phyloP scores from a whole-genome alignment of 2,329 filamentous ascomycete species.

The Coniochaeta sp. region DNA sequence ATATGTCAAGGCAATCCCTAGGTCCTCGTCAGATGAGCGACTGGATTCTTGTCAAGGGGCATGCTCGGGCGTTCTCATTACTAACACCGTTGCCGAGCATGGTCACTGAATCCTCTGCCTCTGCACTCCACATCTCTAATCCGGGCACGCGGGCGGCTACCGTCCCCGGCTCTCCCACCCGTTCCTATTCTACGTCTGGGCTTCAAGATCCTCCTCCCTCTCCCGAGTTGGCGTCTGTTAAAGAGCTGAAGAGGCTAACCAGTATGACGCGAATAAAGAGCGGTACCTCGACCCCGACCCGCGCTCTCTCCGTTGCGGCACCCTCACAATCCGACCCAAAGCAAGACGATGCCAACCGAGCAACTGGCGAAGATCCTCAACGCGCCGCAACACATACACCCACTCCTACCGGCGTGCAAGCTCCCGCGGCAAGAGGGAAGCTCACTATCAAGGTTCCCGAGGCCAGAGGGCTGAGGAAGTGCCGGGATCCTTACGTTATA shows the following conservation, averaged over 20 bases:
- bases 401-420: conserved; percentile 48
- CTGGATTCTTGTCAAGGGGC: conserved; percentile 34
- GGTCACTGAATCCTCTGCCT: conserved; percentile 55
- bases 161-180: conserved; percentile 44
- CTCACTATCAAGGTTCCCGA: conserved; percentile 84
- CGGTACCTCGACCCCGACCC: conserved; percentile 82
- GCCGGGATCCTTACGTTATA: conserved; percentile 88
- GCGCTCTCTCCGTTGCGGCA: conserved; percentile 66
- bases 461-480: conserved; percentile 72
- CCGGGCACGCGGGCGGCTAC: conserved; percentile 51
- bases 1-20: conserved; percentile 23
- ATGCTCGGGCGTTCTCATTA: conserved; percentile 35
- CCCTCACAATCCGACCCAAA: conserved; percentile 41
- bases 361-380: conserved; percentile 30
- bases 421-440: conserved; percentile 74
- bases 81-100: conserved; percentile 57
- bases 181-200: conserved; percentile 27
- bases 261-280: conserved; percentile 76
- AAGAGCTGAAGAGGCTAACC: conserved; percentile 83
- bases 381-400: conserved; percentile 48
- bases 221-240: conserved; percentile 55
- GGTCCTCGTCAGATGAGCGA: conserved; percentile 34
- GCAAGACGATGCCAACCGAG: conserved; percentile 29
- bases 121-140: conserved; percentile 63
- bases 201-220: conserved; percentile 28